Evolutionary conservation across 371 early-diverging fungal genomes (phyloP).

Genomic region (Saksenaea oblongispora): DNA sequence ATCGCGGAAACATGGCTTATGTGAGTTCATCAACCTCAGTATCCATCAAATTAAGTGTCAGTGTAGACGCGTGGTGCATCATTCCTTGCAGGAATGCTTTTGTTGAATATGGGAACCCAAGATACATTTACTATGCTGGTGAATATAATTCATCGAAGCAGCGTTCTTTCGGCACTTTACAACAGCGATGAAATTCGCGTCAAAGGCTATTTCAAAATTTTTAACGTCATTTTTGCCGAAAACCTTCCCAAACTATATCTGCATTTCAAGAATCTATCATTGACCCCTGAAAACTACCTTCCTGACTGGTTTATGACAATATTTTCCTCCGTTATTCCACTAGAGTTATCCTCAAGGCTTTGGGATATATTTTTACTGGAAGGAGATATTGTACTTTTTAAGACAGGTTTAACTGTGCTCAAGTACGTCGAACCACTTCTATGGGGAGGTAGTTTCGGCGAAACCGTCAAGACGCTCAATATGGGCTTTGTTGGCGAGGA

Average conservation of each 20-base stretch:
- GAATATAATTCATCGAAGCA: slow-evolving; percentile 40
- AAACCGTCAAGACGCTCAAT: slow-evolving; percentile 43
- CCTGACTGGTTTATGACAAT: slow-evolving; percentile 57
- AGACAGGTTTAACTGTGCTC: slow-evolving; percentile 46
- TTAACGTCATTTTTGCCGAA: slow-evolving; percentile 54
- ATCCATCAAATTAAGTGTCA: background rate
- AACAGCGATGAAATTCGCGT: slow-evolving; percentile 39
- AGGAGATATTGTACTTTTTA: slow-evolving; percentile 52
- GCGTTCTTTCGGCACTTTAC: slow-evolving; percentile 41
- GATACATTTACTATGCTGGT: slow-evolving; percentile 35
- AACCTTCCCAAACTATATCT: slow-evolving; percentile 51
- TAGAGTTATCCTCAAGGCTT: slow-evolving; percentile 46
- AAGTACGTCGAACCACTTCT: slow-evolving; percentile 50
- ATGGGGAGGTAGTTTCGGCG: slow-evolving; percentile 53
- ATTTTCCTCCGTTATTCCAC: slow-evolving; percentile 49
- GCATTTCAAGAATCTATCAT: slow-evolving; percentile 48
- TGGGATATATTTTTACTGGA: slow-evolving; percentile 54
- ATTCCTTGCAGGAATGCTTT: slow-evolving; percentile 49
- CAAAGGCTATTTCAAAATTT: slow-evolving; percentile 50
- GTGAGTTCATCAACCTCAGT: slow-evolving; percentile 24
- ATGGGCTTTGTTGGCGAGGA: slow-evolving; percentile 26
- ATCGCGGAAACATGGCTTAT: slow-evolving; percentile 35
- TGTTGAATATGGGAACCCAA: slow-evolving; percentile 46
- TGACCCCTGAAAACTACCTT: slow-evolving; percentile 53
- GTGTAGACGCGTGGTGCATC: slow-evolving; percentile 47